A percentile compares a stretch with the other conserved stretches of the same genome.
These are phyloP conservation scores for Aspergillus sclerotialis DNA, from an alignment of 2,329 filamentous ascomycete genomes.

Conservation along the genomic window DNA sequence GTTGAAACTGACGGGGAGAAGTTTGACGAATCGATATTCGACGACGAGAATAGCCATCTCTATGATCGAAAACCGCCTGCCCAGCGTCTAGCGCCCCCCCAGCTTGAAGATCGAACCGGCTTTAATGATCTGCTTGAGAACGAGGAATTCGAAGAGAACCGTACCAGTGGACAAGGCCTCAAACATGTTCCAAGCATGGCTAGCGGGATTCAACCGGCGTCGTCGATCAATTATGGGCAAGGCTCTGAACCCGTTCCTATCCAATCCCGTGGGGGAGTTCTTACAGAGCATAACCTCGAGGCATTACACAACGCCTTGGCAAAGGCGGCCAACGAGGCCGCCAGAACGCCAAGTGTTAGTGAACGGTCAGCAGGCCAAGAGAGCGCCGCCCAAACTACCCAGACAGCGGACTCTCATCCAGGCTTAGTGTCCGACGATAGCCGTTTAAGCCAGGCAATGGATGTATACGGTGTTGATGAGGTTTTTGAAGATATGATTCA, in stretches of 20 bases:
- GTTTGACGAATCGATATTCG: conserved; percentile 44
- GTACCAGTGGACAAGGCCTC: conserved; percentile 12
- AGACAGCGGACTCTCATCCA: conserved; percentile 34
- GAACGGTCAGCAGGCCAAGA: conserved; percentile 31
- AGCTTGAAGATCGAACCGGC: conserved; percentile 3
- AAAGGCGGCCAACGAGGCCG: conserved; percentile 70
- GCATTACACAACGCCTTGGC: conserved; percentile 81
- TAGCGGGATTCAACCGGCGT: conserved; percentile 22
- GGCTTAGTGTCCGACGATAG: conserved; percentile 46
- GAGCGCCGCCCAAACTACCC: conserved; percentile 26
- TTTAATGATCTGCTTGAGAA: conserved; percentile 8
- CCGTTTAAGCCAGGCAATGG: conserved; percentile 40
- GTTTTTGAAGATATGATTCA: conserved; percentile 46
- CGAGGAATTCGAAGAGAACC: conserved; percentile 6
- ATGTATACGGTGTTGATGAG: conserved; percentile 32
- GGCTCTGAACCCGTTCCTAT: conserved; percentile 20
- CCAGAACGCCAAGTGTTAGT: conserved; percentile 50
- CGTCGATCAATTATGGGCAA: conserved; percentile 15
- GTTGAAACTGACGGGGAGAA: conserved; percentile 20
- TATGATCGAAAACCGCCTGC: conserved; percentile 31
- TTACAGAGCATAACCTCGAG: conserved; percentile 54
- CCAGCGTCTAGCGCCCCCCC: conserved; percentile 7
- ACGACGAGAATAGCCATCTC: conserved; percentile 39
- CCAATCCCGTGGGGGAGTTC: conserved; percentile 26
- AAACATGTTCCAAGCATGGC: conserved; percentile 30